Evolutionary conservation across 306 rosid species (phyloP), one percentile per base, ranked within the genome.

Genomic region (Cicer arietinum): DNA sequence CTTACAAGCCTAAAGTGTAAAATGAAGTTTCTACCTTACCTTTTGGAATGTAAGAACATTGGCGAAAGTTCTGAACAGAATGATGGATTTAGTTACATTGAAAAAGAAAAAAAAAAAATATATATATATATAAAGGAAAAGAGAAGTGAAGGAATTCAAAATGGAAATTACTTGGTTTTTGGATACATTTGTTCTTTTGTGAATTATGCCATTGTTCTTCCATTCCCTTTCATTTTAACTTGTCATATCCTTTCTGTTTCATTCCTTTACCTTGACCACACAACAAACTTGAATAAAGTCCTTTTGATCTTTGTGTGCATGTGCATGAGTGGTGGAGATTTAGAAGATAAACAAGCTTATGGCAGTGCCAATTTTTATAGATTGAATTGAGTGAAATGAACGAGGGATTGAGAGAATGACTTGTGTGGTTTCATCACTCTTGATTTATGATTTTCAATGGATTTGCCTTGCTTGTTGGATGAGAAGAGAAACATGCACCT

Each of bases 341-440:
- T 10, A 57, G 40, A 20, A 57, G 40, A 57, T 57, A 22, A 57
- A 10, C 63, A 57, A 57, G 40, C 63, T 20, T 57, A 57, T 22
- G 40, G 40, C 9, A 57, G 63, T 57, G 6, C 30, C 63, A 20
- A 4, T 22, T 57, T 57, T 57, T 7, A 10, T 57, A 39, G 13
- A 20, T 10, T 57, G 40, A 57, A 57, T 20, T 57, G 63, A 57
- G 63, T 56, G 62, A 56, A 56, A 56, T 9, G 20, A 56, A 56
- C 62, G 39, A 56, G 39, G 10, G 62, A 56, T 56, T 56, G 62
- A 18, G 62, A 20, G n/a, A 2, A 18, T 56, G n/a, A 56, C 5
- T 56, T 47, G 61, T 54, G 62, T 20, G 62, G 12, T 16, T 56
- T 11, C 22, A 56, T 56, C 37, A 17, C 10, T 56, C 37, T 12